Conservation (phyloP, 352 stramenopile genomes). For the Phytophthora crassamura region DNA sequence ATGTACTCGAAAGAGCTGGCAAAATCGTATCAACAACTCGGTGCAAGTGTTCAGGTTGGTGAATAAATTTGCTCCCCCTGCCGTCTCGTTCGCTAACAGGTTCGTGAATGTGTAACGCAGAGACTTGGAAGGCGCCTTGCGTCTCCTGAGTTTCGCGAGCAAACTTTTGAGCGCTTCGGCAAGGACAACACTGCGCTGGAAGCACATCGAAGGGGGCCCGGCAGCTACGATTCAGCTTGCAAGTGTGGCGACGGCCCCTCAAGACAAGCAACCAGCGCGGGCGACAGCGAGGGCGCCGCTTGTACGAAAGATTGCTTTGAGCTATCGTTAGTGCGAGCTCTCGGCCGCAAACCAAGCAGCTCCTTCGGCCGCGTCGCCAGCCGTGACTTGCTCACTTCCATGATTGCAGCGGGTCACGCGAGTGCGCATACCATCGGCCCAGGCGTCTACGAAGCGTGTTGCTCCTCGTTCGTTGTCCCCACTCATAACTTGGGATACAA, state of each 20-base stretch:
- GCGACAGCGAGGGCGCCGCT: background rate
- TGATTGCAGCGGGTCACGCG: slow-evolving; percentile 54
- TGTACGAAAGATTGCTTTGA: slow-evolving; percentile 1
- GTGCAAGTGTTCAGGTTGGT: slow-evolving; percentile 43
- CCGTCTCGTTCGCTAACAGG: background rate
- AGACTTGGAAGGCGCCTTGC: slow-evolving; percentile 45
- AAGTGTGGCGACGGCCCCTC: background rate
- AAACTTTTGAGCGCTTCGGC: slow-evolving; percentile 48
- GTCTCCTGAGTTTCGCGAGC: slow-evolving; percentile 34
- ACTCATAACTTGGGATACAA: slow-evolving; percentile 61
- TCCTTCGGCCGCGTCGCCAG: slow-evolving; percentile 44
- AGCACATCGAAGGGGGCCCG: slow-evolving; percentile 40
- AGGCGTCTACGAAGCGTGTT: slow-evolving; percentile 43
- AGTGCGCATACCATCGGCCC: slow-evolving; percentile 41
- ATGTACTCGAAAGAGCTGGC: slow-evolving; percentile 59
- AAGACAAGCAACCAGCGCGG: slow-evolving; percentile 1
- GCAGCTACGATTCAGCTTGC: slow-evolving; percentile 10
- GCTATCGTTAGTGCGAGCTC: slow-evolving; percentile 11
- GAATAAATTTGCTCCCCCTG: no score
- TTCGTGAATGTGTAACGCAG: slow-evolving; percentile 5
- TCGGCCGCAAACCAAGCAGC: slow-evolving; percentile 13
- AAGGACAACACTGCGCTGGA: slow-evolving; percentile 25
- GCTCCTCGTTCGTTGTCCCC: slow-evolving; percentile 23
- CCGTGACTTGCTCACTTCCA: slow-evolving; percentile 58
- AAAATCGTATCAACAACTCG: slow-evolving; percentile 58